phyloP scores from a whole-genome alignment of 202 grass and related monocot species.

The Hordeum pubiflorum region DNA sequence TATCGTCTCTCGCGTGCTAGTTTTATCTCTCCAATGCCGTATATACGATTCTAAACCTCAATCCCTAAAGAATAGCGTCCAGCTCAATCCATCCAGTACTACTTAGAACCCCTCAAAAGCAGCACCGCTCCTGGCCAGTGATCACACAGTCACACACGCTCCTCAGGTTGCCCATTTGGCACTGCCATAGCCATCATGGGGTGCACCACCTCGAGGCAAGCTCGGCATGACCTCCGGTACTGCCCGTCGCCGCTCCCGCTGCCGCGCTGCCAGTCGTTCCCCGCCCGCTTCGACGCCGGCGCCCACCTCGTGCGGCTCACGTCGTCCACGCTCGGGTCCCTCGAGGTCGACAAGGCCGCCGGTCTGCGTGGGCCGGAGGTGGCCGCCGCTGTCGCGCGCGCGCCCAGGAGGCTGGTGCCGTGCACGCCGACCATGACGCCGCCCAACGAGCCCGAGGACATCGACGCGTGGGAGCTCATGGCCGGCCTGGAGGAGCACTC shows the following conservation, averaged over 20 bases:
- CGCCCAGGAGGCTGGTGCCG: slow-evolving; percentile 29
- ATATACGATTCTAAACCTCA: slow-evolving; percentile 36
- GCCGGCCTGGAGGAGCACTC: slow-evolving; percentile 65
- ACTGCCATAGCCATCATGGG: slow-evolving; percentile 45
- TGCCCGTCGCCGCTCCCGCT: slow-evolving; percentile 47
- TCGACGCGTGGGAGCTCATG: slow-evolving; percentile 81
- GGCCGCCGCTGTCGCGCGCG: not conserved
- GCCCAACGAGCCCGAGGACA: slow-evolving; percentile 82
- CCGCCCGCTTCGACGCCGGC: slow-evolving; percentile 14
- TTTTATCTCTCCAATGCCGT: slow-evolving; percentile 32
- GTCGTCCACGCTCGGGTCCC: slow-evolving; percentile 60
- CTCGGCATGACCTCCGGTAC: slow-evolving; percentile 54
- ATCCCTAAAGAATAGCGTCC: slow-evolving; percentile 46
- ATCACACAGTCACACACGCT: not conserved
- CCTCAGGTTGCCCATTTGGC: not conserved
- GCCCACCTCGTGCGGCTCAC: slow-evolving; percentile 55
- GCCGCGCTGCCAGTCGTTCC: slow-evolving; percentile 44
- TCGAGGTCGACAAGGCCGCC: slow-evolving; percentile 39
- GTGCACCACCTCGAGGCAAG: slow-evolving; percentile 77
- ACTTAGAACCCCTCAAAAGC: slow-evolving; percentile 20
- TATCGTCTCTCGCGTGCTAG: not conserved
- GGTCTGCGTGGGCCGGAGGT: slow-evolving; percentile 1
- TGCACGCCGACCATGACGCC: slow-evolving; percentile 85
- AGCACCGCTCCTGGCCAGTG: not conserved
- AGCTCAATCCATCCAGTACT: slow-evolving; percentile 40